A percentile compares a stretch with the other conserved stretches of the same genome.
Evolutionary conservation across 371 early-diverging fungal species (phyloP).

Genomic region (Polyrhizophydium stewartii): DNA sequence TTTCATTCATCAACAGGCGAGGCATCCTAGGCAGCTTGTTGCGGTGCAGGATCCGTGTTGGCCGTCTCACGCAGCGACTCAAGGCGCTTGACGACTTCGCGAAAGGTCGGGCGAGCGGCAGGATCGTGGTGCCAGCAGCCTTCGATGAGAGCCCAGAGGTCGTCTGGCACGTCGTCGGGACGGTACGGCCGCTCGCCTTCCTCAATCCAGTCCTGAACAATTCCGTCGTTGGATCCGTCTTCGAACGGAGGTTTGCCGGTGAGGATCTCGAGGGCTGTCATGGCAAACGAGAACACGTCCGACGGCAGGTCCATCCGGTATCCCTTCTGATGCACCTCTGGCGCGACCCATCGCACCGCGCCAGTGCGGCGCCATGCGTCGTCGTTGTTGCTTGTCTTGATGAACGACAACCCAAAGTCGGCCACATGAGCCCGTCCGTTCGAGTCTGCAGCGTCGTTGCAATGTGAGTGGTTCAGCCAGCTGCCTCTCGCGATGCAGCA

Average conservation of each 20-base stretch:
- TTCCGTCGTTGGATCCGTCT: neutral
- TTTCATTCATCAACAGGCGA: too few species aligned
- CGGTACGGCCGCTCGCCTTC: constrained; percentile 4
- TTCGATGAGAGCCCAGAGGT: neutral
- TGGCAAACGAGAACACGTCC: constrained; percentile 33
- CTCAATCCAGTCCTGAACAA: constrained; percentile 9
- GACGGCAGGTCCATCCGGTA: constrained; percentile 12
- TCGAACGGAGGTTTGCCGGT: constrained; percentile 10
- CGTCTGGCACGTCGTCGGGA: neutral
- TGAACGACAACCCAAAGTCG: constrained; percentile 28
- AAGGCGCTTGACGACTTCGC: neutral
- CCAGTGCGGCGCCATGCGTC: constrained; percentile 5
- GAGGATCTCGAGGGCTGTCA: constrained; percentile 28
- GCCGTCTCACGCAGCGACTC: too few species aligned
- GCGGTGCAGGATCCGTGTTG: too few species aligned
- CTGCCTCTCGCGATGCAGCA: too few species aligned
- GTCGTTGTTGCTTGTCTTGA: constrained; percentile 19
- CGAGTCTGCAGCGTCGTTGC: too few species aligned
- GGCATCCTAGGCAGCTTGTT: too few species aligned
- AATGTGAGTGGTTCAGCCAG: too few species aligned
- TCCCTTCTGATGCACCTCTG: constrained; percentile 19
- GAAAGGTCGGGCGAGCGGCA: neutral
- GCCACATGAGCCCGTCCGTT: constrained; percentile 18
- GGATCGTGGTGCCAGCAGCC: neutral
- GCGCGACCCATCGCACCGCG: constrained; percentile 28